Evolutionary conservation across 2,329 filamentous ascomycete species (phyloP).

Genomic region (Spiromastix sp.): DNA sequence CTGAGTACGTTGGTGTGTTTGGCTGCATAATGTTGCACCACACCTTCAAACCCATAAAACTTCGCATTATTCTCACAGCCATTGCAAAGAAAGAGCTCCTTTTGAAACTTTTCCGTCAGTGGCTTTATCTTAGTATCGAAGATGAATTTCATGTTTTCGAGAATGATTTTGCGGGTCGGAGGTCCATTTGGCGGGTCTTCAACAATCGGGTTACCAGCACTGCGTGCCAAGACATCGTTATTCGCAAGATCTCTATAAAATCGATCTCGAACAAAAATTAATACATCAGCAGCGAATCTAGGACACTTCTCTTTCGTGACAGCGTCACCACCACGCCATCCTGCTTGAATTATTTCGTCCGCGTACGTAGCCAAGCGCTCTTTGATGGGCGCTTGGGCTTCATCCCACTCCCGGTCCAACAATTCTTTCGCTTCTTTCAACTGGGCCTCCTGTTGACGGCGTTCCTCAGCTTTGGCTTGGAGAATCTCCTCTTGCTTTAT

Average conservation of each 20-base stretch:
- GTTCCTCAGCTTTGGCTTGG: constrained; percentile 38
- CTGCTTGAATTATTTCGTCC: constrained; percentile 56
- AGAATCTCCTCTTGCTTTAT: constrained; percentile 37
- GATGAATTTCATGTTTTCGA: constrained; percentile 82
- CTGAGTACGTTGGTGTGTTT: constrained; percentile 67
- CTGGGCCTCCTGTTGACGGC: constrained; percentile 38
- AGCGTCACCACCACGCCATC: constrained; percentile 54
- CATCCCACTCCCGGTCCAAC: constrained; percentile 60
- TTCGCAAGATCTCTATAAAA: constrained; percentile 54
- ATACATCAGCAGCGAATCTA: constrained; percentile 60
- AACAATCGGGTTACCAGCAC: constrained; percentile 36
- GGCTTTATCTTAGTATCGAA: constrained; percentile 69
- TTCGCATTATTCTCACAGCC: constrained; percentile 55
- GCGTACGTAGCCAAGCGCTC: constrained; percentile 56
- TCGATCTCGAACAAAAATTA: constrained; percentile 55
- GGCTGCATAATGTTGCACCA: constrained; percentile 73
- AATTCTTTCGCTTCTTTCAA: constrained; percentile 47
- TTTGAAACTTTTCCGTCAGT: constrained; percentile 53
- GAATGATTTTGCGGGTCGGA: constrained; percentile 52
- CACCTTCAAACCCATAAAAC: constrained; percentile 64
- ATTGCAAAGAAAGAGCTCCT: constrained; percentile 67
- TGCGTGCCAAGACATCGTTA: constrained; percentile 39
- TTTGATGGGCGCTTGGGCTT: constrained; percentile 56
- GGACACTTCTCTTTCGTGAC: constrained; percentile 54
- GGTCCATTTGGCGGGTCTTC: constrained; percentile 44